Evolutionary conservation across 192 early-diverging fungal genomes (phyloP).

Genomic region (Linnemannia elongata): DNA sequence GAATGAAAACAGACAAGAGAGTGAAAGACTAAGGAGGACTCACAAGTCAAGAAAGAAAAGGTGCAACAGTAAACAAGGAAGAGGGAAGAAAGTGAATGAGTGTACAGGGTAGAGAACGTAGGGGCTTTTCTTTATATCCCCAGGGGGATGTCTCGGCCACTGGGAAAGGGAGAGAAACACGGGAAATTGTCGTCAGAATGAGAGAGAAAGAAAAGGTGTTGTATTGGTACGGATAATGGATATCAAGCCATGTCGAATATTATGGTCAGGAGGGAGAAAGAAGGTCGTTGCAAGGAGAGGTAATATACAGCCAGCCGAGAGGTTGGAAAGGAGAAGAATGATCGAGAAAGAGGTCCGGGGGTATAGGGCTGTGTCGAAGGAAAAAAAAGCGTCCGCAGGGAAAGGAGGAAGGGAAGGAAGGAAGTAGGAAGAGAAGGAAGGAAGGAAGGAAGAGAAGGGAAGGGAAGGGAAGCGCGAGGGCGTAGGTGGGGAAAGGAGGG

Average conservation of each 20-base stretch:
- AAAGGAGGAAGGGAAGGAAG: too few relatives aligned
- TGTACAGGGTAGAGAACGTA: not conserved
- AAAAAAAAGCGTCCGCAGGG: too few relatives aligned
- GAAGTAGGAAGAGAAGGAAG: too few relatives aligned
- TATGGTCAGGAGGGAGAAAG: not conserved
- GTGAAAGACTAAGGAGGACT: not conserved
- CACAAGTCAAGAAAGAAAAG: not conserved
- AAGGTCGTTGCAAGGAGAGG: not conserved
- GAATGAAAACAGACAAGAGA: not conserved
- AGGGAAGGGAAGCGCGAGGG: not conserved
- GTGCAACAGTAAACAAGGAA: not conserved
- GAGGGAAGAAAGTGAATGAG: not conserved
- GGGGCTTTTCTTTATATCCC: not conserved
- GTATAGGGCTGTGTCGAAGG: too few relatives aligned
- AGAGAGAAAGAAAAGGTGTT: not conserved
- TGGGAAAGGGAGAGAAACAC: not conserved
- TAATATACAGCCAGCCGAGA: not conserved
- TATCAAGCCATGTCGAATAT: not conserved
- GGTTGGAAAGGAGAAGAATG: not conserved
- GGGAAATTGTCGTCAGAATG: not conserved
- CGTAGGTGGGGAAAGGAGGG: not conserved
- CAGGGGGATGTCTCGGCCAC: not conserved
- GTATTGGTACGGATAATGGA: not conserved
- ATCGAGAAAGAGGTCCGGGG: not conserved
- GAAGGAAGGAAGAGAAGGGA: not conserved